Evolutionary conservation across 2,329 filamentous ascomycete genomes (phyloP).

Genomic region (Botrytis aclada): DNA sequence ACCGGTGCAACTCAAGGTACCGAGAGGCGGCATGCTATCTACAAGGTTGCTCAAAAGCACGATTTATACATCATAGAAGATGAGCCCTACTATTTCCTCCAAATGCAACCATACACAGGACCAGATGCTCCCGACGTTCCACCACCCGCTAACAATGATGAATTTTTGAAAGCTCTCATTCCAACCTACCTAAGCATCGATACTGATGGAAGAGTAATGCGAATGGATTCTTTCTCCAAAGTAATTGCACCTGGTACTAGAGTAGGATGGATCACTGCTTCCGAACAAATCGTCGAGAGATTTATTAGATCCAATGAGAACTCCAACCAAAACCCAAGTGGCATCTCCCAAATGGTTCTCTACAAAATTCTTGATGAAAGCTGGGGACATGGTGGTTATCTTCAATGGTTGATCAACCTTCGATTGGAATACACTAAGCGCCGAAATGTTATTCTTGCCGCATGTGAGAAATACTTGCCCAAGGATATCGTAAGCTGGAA

Average conservation of each 20-base stretch:
- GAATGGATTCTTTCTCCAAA: constrained; percentile 92
- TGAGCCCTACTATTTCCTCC: constrained; percentile 74
- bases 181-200: constrained; percentile 79
- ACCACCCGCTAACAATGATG: constrained; percentile 60
- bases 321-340: constrained; percentile 79
- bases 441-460: constrained; percentile 71
- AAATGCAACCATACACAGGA: constrained; percentile 55
- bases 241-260: constrained; percentile 80
- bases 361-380: constrained; percentile 89
- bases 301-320: constrained; percentile 69
- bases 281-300: constrained; percentile 77
- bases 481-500: constrained; percentile 73
- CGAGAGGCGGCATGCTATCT: constrained; percentile 58
- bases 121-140: constrained; percentile 21
- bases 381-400: constrained; percentile 89
- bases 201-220: constrained; percentile 80
- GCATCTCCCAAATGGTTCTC: constrained; percentile 77
- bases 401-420: constrained; percentile 84
- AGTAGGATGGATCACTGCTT: constrained; percentile 85
- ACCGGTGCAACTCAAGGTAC: constrained; percentile 67
- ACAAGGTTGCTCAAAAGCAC: constrained; percentile 66
- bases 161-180: constrained; percentile 70
- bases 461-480: constrained; percentile 77
- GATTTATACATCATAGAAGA: constrained; percentile 70
- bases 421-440: constrained; percentile 77